Evolutionary conservation across 2,329 filamentous ascomycete genomes (phyloP).

Genomic region (Neonectria magnoliae): DNA sequence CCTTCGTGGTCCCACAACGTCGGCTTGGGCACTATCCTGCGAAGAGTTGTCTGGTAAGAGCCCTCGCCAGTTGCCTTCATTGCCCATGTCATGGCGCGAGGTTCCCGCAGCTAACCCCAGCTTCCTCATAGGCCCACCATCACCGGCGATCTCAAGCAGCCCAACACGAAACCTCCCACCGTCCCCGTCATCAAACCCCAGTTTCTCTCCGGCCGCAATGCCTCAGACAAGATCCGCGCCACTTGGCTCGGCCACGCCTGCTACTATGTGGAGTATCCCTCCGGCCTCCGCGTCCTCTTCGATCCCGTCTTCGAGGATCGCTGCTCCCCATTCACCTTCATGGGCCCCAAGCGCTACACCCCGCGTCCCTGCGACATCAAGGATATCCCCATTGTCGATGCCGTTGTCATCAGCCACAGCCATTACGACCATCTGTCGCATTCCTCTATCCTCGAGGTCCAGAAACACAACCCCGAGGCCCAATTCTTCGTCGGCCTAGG

Average conservation of each 20-base stretch:
- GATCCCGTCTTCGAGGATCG: slow-evolving; percentile 92
- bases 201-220: slow-evolving; percentile 71
- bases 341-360: slow-evolving; percentile 83
- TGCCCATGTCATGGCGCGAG: too few relatives aligned
- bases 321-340: slow-evolving; percentile 78
- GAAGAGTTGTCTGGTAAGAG: slow-evolving; percentile 50
- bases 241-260: slow-evolving; percentile 97
- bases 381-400: slow-evolving; percentile 81
- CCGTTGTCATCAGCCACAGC: slow-evolving; percentile 85
- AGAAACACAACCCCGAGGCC: slow-evolving; percentile 75
- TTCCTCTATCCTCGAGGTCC: slow-evolving; percentile 76
- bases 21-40: slow-evolving; percentile 38
- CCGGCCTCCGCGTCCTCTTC: slow-evolving; percentile 87
- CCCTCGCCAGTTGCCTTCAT: neutral
- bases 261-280: slow-evolving; percentile 90
- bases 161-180: slow-evolving; percentile 72
- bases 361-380: slow-evolving; percentile 77
- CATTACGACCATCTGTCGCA: slow-evolving; percentile 94
- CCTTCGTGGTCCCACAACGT: slow-evolving; percentile 53
- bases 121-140: slow-evolving; percentile 47
- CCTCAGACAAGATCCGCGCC: slow-evolving; percentile 72
- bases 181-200: slow-evolving; percentile 73
- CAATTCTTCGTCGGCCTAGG: slow-evolving; percentile 91
- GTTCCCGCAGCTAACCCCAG: slow-evolving; percentile 19
- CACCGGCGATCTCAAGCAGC: slow-evolving; percentile 54